A percentile compares a stretch with the other conserved stretches of the same genome.
phyloP scores from a whole-genome alignment of 306 rosid species.

The Inga laurina region DNA sequence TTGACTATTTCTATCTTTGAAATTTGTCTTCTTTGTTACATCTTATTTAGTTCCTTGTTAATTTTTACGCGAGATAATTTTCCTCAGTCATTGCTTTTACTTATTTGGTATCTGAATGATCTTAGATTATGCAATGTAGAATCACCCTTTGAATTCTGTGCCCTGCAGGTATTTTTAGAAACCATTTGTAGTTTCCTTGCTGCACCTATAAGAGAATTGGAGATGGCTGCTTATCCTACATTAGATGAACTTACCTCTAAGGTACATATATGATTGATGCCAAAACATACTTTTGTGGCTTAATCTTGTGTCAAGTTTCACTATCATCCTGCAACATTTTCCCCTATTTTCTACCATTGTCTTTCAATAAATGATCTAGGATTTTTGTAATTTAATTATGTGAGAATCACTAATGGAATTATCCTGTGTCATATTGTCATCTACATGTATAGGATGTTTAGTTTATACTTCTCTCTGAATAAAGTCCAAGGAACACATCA shows the following conservation, averaged over 20 bases:
- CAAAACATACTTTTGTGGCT: background rate
- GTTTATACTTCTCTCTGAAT: background rate
- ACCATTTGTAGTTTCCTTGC: no score
- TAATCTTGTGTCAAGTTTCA: no score
- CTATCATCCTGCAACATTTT: background rate
- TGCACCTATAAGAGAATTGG: conserved; percentile 57
- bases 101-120: conserved; percentile 23
- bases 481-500: background rate
- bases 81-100: conserved; percentile 14
- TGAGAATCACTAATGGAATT: background rate
- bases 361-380: background rate
- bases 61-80: background rate
- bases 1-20: no score
- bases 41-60: no score
- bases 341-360: background rate
- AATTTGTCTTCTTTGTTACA: no score
- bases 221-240: conserved; percentile 95
- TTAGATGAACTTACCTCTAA: conserved; percentile 89
- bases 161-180: conserved; percentile 77
- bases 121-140: conserved; percentile 56
- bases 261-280: conserved; percentile 49
- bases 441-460: background rate
- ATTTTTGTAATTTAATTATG: background rate
- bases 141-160: conserved; percentile 96
- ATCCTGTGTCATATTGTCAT: background rate